These are phyloP conservation scores for Davidsoniella australis DNA, from an alignment of 2,329 filamentous ascomycete genomes.

Conservation along the genomic window DNA sequence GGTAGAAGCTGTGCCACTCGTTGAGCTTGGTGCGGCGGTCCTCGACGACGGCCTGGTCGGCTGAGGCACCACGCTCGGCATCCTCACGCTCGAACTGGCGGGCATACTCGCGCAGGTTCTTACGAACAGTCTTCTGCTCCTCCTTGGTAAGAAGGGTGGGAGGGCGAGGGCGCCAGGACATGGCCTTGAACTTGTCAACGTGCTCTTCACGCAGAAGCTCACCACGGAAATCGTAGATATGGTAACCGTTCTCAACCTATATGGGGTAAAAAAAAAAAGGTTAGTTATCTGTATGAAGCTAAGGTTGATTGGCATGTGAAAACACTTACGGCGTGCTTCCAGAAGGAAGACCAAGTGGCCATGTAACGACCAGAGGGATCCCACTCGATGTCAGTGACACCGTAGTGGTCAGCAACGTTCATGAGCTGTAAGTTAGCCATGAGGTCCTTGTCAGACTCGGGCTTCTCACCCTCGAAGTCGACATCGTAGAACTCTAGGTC, in stretches of 20 bases:
- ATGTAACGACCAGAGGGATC: conserved; percentile 92
- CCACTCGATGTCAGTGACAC: conserved; percentile 95
- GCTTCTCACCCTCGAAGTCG: conserved; percentile 94
- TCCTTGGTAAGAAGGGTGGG: conserved; percentile 85
- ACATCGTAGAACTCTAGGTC: conserved; percentile 97
- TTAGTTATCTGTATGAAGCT: neutral
- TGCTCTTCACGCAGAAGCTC: conserved; percentile 76
- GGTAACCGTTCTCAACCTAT: conserved; percentile 76
- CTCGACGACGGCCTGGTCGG: conserved; percentile 87
- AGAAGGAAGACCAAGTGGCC: conserved; percentile 79
- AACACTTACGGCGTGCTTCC: conserved; percentile 77
- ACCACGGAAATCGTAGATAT: conserved; percentile 93
- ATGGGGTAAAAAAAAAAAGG: conserved; percentile 9
- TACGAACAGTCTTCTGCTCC: conserved; percentile 93
- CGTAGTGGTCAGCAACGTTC: conserved; percentile 89
- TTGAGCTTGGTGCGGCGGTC: conserved; percentile 63
- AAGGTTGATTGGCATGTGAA: neutral
- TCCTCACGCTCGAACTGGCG: conserved; percentile 92
- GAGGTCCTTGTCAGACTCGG: conserved; percentile 81
- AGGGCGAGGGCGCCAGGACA: conserved; percentile 83
- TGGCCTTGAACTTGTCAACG: conserved; percentile 95
- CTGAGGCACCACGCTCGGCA: conserved; percentile 78
- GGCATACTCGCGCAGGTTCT: conserved; percentile 95
- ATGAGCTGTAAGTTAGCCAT: conserved; percentile 90
- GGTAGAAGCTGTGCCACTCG: conserved; percentile 81